Base-by-base conservation (phyloP, 805 yeast species). In the Torulaspora delbrueckii region DNA sequence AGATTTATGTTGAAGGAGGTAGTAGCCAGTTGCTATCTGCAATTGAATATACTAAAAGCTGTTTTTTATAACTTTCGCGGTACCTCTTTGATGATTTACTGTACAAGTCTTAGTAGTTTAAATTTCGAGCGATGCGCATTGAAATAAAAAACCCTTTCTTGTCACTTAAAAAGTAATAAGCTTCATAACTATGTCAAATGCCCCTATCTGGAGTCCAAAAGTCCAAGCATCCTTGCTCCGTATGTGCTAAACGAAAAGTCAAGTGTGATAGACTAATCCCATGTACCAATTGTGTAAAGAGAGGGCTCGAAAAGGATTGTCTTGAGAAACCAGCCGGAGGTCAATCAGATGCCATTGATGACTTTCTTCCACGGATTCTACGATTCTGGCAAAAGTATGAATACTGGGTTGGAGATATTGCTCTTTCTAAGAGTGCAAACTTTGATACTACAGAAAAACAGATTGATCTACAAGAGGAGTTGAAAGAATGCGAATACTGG, bases 191-290 rank as follows among this genome's bases (percentile, higher is more conserved):
- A 45, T 36, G 42, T 27, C 37, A 13, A 23, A 45, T 45, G 48
- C 36, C 41, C 18, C 22, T 12, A 3, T 44, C 46, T 23, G 50
- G 46, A n/a, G 41, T 40, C 23, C 42, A 31, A 37, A 57, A 52
- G 40, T 52, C 58, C 3, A 48, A 46, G 33, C 53, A 50, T 28
- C 58, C 59, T 13, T 63, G 68, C 41, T 28, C 48, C 3, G 54
- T 52, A 1, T 66, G 70, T 45, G 47, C 58, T 5, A 55, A 43
- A 22, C 52, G 63, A 24, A 66, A 65, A 37, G 59, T 64, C 12
- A 63, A 64, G 45, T 66, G 70, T 48, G 68, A 65, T 41, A 53
- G 66, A 19, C 42, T 55, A 36, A 44, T 62, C 7, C 69, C 70
- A 1, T 66, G 70, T 37, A 43, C 58, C 16, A 54, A 58, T 40